Base-by-base conservation (phyloP, 2,329 filamentous ascomycete species). In the Neonectria hederae region DNA sequence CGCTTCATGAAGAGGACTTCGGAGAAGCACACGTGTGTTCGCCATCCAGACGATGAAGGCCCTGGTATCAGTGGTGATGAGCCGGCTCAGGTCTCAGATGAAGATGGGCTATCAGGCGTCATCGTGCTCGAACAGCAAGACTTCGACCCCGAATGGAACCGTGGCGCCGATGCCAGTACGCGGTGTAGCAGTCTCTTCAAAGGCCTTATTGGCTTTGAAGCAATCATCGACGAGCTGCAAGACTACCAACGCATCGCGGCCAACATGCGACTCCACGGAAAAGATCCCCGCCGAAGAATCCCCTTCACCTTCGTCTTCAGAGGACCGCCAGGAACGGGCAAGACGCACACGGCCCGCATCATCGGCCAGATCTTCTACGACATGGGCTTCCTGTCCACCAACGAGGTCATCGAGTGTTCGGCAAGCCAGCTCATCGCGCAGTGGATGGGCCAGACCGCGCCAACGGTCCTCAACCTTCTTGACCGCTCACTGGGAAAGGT, bases 331-430 rank as follows among this genome's bases (percentile, higher is more conserved):
- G 88, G 86, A 0, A 92, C 90, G 0, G 90, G 90, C 0, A 92
- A 92, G 71, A 92, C 89, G 0, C 87, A 87, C 0, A 91, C 81
- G 0, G 91, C 90, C 0, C 79, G 83, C 43, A 89, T 87, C 62
- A 90, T 92, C 82, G 90, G 90, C 4, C 84, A 90, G 65, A 79
- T 92, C 0, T 92, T 86, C 72, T 92, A 90, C 72, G 86, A 92
- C 71, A 86, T 92, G 82, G 89, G 89, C 0, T 85, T 92, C 54
- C 78, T 93, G 0, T 77, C 85, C 0, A 80, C 81, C 0, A 82
- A 81, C 0, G 84, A 89, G 48, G 88, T 92, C 0, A 73, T 88
- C 0, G 87, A 91, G 65, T 84, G 82, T 59, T 92, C 90, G 0
- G 87, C 88, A 0, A 86, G 86, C 0, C 88, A 92, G 42, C 75